These are phyloP conservation scores for Amanita polypyramis DNA, from an alignment of 768 basidiomycete genomes.

Conservation along the genomic window DNA sequence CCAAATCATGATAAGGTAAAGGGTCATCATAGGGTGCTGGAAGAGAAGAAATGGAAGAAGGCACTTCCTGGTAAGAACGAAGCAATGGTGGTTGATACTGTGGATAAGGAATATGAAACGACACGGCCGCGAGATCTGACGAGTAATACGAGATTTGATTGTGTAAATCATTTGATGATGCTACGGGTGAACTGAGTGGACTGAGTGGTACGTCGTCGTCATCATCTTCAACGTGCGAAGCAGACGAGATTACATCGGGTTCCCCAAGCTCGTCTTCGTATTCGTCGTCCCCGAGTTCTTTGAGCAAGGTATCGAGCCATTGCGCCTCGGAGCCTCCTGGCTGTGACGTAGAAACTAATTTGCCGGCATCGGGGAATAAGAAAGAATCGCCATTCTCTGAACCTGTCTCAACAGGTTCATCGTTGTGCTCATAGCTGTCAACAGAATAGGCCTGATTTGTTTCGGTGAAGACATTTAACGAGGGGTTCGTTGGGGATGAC, in stretches of 20 bases:
- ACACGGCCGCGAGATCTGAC: slow-evolving; percentile 31
- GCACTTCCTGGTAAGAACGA: slow-evolving; percentile 35
- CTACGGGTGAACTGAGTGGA: slow-evolving; percentile 59
- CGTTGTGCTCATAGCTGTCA: slow-evolving; percentile 33
- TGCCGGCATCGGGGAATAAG: slow-evolving; percentile 72
- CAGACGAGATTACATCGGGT: slow-evolving; percentile 34
- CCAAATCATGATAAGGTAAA: slow-evolving; percentile 50
- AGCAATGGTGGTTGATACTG: slow-evolving; percentile 47
- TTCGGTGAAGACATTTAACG: slow-evolving; percentile 19
- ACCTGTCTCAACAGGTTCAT: slow-evolving; percentile 31
- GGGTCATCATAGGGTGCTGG: slow-evolving; percentile 38
- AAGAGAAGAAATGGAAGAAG: slow-evolving; percentile 36
- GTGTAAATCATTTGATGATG: slow-evolving; percentile 68
- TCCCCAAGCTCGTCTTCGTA: slow-evolving; percentile 48
- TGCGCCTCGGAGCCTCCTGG: slow-evolving; percentile 48
- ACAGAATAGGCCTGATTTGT: slow-evolving; percentile 21
- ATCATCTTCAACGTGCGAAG: slow-evolving; percentile 45
- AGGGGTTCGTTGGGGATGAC: slow-evolving; percentile 13
- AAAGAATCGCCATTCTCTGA: slow-evolving; percentile 56
- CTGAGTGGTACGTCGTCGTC: slow-evolving; percentile 56
- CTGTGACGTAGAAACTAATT: slow-evolving; percentile 26
- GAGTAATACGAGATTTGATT: slow-evolving; percentile 37
- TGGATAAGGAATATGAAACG: slow-evolving; percentile 54
- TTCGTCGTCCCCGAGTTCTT: slow-evolving; percentile 62
- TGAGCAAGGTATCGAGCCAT: slow-evolving; percentile 76